Conservation (phyloP, 2,329 filamentous ascomycete species). For the Aspergillus novofumigatus region DNA sequence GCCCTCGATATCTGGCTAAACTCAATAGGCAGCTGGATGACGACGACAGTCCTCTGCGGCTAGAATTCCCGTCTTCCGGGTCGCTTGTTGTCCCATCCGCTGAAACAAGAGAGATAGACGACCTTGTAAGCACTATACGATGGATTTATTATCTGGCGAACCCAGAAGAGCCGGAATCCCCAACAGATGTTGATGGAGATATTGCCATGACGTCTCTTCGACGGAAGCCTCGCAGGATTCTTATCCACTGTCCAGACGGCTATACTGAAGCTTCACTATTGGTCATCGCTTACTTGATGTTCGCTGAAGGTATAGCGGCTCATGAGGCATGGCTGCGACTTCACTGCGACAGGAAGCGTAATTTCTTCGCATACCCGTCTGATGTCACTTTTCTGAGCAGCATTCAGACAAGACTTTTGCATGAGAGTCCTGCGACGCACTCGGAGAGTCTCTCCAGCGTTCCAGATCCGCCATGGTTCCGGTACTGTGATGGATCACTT, state of each 20-base stretch:
- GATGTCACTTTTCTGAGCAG: conserved; percentile 79
- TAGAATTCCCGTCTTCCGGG: conserved; percentile 93
- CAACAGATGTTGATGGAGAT: conserved; percentile 52
- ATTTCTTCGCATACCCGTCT: conserved; percentile 93
- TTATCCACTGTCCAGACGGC: conserved; percentile 91
- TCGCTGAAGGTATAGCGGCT: conserved; percentile 73
- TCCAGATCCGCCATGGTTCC: conserved; percentile 70
- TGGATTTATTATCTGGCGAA: conserved; percentile 87
- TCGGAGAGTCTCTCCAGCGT: conserved; percentile 21
- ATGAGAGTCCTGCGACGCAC: conserved; percentile 33
- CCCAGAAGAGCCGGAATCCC: conserved; percentile 42
- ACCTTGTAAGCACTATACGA: conserved; percentile 77
- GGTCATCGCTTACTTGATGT: conserved; percentile 88
- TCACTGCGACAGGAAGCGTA: conserved; percentile 74
- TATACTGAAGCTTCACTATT: conserved; percentile 94
- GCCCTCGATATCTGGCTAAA: conserved; percentile 61
- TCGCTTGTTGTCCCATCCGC: conserved; percentile 81
- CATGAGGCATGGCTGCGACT: conserved; percentile 84
- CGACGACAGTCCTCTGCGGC: conserved; percentile 49
- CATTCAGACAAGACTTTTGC: conserved; percentile 72
- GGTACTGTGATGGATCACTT: conserved; percentile 79
- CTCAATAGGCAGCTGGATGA: conserved; percentile 56
- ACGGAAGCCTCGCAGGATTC: conserved; percentile 59
- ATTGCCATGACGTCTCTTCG: conserved; percentile 46
- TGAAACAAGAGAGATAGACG: conserved; percentile 77